A percentile compares a stretch with the other conserved stretches of the same genome.
Evolutionary conservation across 2,329 filamentous ascomycete genomes (phyloP).

Genomic region (Calonectria multiphialidica): DNA sequence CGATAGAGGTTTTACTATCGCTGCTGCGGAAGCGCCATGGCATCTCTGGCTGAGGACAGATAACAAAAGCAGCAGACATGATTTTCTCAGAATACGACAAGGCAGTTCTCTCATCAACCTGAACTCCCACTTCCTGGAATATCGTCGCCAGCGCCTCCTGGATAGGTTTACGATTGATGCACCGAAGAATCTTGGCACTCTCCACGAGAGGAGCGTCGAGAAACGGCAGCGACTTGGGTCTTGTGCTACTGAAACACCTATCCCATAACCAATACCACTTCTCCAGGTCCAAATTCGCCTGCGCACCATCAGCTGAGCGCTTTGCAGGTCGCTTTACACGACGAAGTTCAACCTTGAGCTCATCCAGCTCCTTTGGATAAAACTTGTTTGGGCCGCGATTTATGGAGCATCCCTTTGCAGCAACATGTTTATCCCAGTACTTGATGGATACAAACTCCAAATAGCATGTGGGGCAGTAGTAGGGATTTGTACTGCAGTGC

Average conservation of each 20-base stretch:
- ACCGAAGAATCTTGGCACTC: neutral
- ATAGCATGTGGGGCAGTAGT: neutral
- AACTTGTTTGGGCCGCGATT: neutral
- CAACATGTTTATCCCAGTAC: neutral
- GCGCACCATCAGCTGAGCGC: no score
- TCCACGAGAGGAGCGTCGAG: neutral
- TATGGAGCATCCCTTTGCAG: neutral
- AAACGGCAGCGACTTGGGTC: neutral
- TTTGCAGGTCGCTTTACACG: no score
- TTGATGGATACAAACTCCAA: neutral
- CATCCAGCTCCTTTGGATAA: neutral
- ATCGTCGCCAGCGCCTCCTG: neutral
- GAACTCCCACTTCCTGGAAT: neutral
- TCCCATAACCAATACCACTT: neutral
- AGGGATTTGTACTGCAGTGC: neutral
- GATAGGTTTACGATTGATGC: neutral
- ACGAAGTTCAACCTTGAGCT: neutral
- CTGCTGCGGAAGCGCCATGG: neutral
- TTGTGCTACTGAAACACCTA: neutral
- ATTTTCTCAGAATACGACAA: neutral
- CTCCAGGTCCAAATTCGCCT: neutral
- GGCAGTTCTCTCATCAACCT: neutral
- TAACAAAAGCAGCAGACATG: neutral
- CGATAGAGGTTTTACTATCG: neutral
- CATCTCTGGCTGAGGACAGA: neutral